A percentile compares a stretch with the other conserved stretches of the same genome.
Evolutionary conservation across 345 rosid genomes (phyloP).

Genomic region (Aquilaria malaccensis): DNA sequence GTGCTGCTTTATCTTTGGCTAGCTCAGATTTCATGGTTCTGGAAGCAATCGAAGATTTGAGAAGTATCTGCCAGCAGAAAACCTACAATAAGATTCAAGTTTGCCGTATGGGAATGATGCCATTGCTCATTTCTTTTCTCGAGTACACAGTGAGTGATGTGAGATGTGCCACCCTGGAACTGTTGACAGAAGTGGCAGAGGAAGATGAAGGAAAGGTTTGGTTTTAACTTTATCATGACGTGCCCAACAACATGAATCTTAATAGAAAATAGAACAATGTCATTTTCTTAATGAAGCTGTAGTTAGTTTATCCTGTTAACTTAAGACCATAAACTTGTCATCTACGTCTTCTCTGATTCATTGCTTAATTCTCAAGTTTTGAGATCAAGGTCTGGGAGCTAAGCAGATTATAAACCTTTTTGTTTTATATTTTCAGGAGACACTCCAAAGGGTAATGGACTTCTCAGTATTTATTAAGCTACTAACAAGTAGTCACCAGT

Average conservation of each 20-base stretch:
- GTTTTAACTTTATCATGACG: slow-evolving; percentile 9
- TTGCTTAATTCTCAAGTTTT: no score
- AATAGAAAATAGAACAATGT: no score
- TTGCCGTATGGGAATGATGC: slow-evolving; percentile 48
- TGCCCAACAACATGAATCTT: no score
- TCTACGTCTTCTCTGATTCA: no score
- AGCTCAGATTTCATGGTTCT: slow-evolving; percentile 60
- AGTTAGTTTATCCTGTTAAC: no score
- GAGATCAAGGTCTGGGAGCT: no score
- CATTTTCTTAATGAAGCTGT: no score
- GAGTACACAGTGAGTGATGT: slow-evolving; percentile 44
- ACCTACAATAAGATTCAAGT: slow-evolving; percentile 41
- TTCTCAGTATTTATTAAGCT: slow-evolving; percentile 41
- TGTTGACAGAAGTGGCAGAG: slow-evolving; percentile 42
- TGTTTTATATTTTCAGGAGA: slow-evolving; percentile 38
- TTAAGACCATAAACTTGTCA: no score
- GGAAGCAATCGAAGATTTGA: slow-evolving; percentile 65
- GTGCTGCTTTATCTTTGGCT: slow-evolving; percentile 61
- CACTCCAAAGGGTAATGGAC: slow-evolving; percentile 39
- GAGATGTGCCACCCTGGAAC: slow-evolving; percentile 49
- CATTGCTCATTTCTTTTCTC: slow-evolving; percentile 44
- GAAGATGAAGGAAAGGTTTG: slow-evolving; percentile 60
- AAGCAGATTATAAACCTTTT: no score
- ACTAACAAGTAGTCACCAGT: slow-evolving; percentile 61
- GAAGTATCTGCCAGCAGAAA: slow-evolving; percentile 48